Evolutionary conservation across 2,329 filamentous ascomycete genomes (phyloP).

Genomic region (Penicillium occitanis): DNA sequence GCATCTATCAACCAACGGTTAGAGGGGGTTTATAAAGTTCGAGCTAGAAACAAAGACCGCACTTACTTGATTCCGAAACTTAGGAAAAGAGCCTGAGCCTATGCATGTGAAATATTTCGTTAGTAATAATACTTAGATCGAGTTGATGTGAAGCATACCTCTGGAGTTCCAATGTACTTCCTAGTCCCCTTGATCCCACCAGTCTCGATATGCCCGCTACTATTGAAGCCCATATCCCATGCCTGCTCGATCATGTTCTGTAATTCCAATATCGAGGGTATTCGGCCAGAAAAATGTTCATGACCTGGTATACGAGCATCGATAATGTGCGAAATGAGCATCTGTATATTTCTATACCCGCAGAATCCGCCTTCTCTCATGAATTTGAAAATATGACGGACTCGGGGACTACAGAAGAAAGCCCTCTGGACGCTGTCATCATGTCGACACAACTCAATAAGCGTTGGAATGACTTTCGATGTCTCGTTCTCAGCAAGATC

Average conservation of each 20-base stretch:
- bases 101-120: neutral
- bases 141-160: slow-evolving; percentile 54
- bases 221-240: slow-evolving; percentile 83
- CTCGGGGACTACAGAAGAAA: slow-evolving; percentile 74
- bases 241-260: slow-evolving; percentile 85
- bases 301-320: slow-evolving; percentile 57
- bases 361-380: slow-evolving; percentile 86
- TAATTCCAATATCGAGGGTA: slow-evolving; percentile 77
- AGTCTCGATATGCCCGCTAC: slow-evolving; percentile 72
- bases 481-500: slow-evolving; percentile 48
- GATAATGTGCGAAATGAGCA: slow-evolving; percentile 77
- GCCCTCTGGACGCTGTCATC: slow-evolving; percentile 66
- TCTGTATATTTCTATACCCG: slow-evolving; percentile 93
- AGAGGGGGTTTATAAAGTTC: slow-evolving; percentile 13
- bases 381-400: slow-evolving; percentile 79
- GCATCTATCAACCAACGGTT: slow-evolving; percentile 42
- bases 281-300: slow-evolving; percentile 57
- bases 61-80: slow-evolving; percentile 66
- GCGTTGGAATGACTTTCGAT: slow-evolving; percentile 59
- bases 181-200: slow-evolving; percentile 84
- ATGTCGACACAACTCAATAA: slow-evolving; percentile 64
- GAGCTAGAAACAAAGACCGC: neutral
- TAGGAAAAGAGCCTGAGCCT: slow-evolving; percentile 77
- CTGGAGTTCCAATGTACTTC: slow-evolving; percentile 93
- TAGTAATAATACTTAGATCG: slow-evolving; percentile 19